Evolutionary conservation across 169 alveolate genomes (phyloP).

Genomic region (Eimeria sp.): DNA sequence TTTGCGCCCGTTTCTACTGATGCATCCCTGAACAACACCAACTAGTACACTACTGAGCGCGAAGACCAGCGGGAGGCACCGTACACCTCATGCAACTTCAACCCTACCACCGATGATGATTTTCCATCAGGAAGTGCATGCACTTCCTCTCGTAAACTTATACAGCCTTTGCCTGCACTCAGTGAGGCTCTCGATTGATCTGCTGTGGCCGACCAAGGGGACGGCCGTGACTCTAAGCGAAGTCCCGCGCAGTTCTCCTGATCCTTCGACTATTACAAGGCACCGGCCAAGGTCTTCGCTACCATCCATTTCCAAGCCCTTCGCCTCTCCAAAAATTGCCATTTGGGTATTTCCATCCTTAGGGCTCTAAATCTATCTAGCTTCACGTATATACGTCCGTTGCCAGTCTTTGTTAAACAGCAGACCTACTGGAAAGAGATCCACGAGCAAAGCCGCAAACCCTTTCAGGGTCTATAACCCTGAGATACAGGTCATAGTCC

Average conservation of each 20-base stretch:
- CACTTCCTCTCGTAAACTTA: background rate
- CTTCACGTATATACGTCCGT: background rate
- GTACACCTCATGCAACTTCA: too few species aligned
- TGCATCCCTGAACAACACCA: too few species aligned
- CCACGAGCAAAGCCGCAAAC: background rate
- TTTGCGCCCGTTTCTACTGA: too few species aligned
- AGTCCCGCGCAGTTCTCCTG: background rate
- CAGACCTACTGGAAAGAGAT: background rate
- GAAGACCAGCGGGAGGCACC: too few species aligned
- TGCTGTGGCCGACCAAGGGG: background rate
- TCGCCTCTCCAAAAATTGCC: background rate
- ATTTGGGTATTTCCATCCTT: background rate
- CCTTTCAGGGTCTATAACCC: background rate
- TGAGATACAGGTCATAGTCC: background rate
- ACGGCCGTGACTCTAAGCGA: background rate
- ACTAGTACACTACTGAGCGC: too few species aligned
- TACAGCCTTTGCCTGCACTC: background rate
- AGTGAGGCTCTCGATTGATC: background rate
- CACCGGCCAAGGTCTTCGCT: background rate
- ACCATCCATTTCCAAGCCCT: background rate
- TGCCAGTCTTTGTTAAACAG: background rate
- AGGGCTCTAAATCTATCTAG: background rate
- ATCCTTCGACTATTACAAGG: background rate
- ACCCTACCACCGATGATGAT: background rate
- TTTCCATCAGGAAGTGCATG: background rate